phyloP scores from a whole-genome alignment of 805 yeast genomes.

The Starmerella tilneyi region DNA sequence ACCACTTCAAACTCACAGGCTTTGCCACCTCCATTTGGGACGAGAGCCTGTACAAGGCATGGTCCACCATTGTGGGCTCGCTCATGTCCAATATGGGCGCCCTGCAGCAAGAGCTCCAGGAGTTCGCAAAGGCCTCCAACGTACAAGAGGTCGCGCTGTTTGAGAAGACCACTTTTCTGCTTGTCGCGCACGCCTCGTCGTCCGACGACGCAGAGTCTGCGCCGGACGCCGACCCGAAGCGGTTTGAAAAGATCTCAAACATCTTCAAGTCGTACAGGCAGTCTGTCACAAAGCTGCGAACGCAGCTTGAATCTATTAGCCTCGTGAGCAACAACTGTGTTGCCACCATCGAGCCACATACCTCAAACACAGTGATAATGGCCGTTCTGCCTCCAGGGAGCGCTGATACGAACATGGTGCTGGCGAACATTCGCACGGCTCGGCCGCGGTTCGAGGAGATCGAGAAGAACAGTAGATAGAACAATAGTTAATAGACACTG shows the following conservation, averaged over 20 bases:
- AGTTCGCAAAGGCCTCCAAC: conserved; percentile 60
- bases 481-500: no score
- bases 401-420: conserved; percentile 19
- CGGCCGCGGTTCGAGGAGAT: conserved; percentile 33
- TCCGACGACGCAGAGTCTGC: conserved; percentile 16
- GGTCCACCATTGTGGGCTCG: conserved; percentile 94
- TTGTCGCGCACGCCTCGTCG: conserved; percentile 43
- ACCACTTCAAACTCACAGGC: conserved; percentile 60
- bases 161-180: conserved; percentile 86
- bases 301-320: conserved; percentile 69
- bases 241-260: conserved; percentile 88
- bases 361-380: conserved; percentile 38
- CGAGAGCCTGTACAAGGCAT: conserved; percentile 87
- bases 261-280: conserved; percentile 91
- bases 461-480: conserved; percentile 25
- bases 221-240: conserved; percentile 61
- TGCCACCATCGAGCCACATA: conserved; percentile 35
- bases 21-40: conserved; percentile 97
- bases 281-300: conserved; percentile 74
- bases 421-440: conserved; percentile 33
- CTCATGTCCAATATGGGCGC: conserved; percentile 81
- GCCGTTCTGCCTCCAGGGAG: conserved; percentile 33
- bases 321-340: conserved; percentile 45
- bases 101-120: conserved; percentile 64
- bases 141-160: conserved; percentile 87